Evolutionary conservation across 2,329 filamentous ascomycete genomes (phyloP).

Genomic region (Penicillium polonicum): DNA sequence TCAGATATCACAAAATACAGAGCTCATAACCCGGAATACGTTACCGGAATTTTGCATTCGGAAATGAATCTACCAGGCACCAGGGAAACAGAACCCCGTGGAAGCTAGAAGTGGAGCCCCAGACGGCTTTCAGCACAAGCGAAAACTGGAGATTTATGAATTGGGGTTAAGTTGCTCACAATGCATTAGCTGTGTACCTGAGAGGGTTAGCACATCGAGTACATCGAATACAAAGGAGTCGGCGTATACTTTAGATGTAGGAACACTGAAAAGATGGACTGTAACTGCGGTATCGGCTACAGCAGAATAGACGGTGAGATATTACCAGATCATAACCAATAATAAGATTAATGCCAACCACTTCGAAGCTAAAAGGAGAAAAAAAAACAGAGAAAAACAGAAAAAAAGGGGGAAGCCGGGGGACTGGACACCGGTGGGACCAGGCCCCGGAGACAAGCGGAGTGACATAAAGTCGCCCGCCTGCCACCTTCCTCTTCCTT

Average conservation of each 20-base stretch:
- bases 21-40: background rate
- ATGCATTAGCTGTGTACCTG: background rate
- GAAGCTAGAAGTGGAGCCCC: constrained; percentile 5
- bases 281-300: background rate
- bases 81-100: background rate
- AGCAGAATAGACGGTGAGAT: constrained; percentile 2
- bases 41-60: background rate
- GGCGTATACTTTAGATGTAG: background rate
- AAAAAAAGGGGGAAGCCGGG: constrained; percentile 6
- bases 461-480: constrained; percentile 4
- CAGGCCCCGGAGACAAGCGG: constrained; percentile 3
- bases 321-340: background rate
- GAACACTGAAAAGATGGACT: background rate
- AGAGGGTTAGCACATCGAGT: background rate
- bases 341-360: background rate
- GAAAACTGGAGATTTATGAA: background rate
- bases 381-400: background rate
- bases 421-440: constrained; percentile 1
- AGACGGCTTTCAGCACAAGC: background rate
- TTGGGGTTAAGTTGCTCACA: background rate
- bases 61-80: background rate
- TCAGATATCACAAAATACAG: background rate
- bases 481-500: background rate
- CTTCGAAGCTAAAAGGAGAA: background rate
- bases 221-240: background rate